phyloP scores from a whole-genome alignment of 805 yeast genomes.

The Phaffomyces opuntiae region DNA sequence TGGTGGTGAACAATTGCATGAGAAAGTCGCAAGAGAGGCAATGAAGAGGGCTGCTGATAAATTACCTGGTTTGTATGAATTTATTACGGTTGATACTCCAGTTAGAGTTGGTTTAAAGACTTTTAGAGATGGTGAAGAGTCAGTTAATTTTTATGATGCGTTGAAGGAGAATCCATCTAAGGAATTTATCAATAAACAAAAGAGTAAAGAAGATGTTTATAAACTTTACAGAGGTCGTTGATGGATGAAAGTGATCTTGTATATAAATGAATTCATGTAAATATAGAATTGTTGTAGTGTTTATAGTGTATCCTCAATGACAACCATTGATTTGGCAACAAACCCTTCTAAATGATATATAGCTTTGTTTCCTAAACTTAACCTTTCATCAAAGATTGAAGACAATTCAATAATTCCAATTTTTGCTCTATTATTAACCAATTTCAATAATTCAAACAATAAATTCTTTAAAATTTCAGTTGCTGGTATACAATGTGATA shows the following conservation, averaged over 20 bases:
- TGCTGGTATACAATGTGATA: constrained; percentile 93
- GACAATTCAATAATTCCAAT: constrained; percentile 50
- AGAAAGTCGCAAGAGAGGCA: constrained; percentile 83
- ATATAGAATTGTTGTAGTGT: not conserved
- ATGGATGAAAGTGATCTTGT: too few species aligned
- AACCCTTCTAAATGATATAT: constrained; percentile 95
- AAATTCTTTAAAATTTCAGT: constrained; percentile 65
- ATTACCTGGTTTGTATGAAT: constrained; percentile 88
- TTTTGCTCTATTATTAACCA: constrained; percentile 26
- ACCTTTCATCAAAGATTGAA: constrained; percentile 74
- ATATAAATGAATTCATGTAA: not conserved
- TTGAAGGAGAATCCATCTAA: constrained; percentile 57
- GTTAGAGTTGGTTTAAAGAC: constrained; percentile 67
- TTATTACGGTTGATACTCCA: constrained; percentile 55
- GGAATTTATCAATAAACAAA: constrained; percentile 48
- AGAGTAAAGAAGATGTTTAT: constrained; percentile 45
- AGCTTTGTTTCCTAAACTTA: constrained; percentile 79
- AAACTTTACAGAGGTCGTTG: constrained; percentile 58
- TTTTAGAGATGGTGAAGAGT: constrained; percentile 38
- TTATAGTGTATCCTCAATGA: constrained; percentile 36
- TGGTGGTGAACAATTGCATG: constrained; percentile 69
- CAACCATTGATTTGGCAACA: constrained; percentile 81
- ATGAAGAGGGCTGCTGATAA: constrained; percentile 85
- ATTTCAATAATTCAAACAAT: constrained; percentile 37
- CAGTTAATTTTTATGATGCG: constrained; percentile 47